Percentiles rank a stretch among this genome's conserved stretches.
These are phyloP conservation scores for Neurospora sp. DNA, from an alignment of 495 filamentous ascomycete genomes.

Conservation along the genomic window DNA sequence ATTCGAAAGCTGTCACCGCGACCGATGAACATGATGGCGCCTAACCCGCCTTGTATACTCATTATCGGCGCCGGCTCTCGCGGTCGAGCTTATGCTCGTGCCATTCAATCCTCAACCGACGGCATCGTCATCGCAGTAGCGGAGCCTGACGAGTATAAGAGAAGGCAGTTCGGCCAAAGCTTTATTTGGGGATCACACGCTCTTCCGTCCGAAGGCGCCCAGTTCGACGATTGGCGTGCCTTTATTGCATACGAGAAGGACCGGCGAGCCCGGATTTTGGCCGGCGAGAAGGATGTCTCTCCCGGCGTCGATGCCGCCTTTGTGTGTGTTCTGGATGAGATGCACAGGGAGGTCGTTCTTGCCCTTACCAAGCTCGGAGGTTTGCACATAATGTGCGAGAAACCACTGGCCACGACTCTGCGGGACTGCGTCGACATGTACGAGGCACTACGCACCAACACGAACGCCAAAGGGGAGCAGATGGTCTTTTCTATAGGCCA, in stretches of 20 bases:
- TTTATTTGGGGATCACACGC: slow-evolving; percentile 53
- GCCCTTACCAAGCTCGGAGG: slow-evolving; percentile 53
- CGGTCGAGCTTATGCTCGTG: slow-evolving; percentile 64
- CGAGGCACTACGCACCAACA: slow-evolving; percentile 30
- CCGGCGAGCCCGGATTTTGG: slow-evolving; percentile 37
- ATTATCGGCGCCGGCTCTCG: slow-evolving; percentile 85
- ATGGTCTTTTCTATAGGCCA: slow-evolving; percentile 75
- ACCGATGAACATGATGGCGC: slow-evolving; percentile 12
- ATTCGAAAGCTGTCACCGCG: neutral
- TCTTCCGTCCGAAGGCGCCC: slow-evolving; percentile 34
- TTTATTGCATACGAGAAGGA: slow-evolving; percentile 55
- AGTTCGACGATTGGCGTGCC: slow-evolving; percentile 67
- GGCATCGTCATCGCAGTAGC: slow-evolving; percentile 65
- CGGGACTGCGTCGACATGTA: slow-evolving; percentile 68
- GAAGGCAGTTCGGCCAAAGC: slow-evolving; percentile 51
- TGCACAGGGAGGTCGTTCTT: slow-evolving; percentile 69
- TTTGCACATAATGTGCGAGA: slow-evolving; percentile 88
- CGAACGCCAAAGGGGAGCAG: slow-evolving; percentile 17
- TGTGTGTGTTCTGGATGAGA: slow-evolving; percentile 81
- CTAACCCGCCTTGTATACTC: slow-evolving; percentile 50
- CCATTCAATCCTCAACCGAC: slow-evolving; percentile 48
- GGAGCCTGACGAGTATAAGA: slow-evolving; percentile 73
- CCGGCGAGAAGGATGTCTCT: slow-evolving; percentile 31
- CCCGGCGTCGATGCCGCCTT: slow-evolving; percentile 69
- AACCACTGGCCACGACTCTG: slow-evolving; percentile 75